Evolutionary conservation across 1,284 basidiomycete genomes (phyloP), one percentile per base, ranked within the genome.

Genomic region (Takashimella tepidaria): DNA sequence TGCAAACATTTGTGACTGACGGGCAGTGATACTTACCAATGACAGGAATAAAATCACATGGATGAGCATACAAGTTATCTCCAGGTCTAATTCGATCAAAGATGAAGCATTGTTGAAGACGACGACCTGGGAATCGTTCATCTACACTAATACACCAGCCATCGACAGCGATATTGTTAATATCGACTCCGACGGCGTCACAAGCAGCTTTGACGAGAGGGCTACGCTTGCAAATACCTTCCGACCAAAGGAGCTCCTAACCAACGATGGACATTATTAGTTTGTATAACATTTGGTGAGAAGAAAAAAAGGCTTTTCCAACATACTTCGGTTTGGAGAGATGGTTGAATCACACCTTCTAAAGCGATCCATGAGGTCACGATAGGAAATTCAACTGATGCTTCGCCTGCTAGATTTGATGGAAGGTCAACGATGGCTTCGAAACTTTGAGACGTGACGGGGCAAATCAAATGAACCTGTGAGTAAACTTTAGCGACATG

Each of bases 141-240:
- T 79, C 78, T 62, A 70, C 66, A 41, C 77, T 77, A 48, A 79
- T 74, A 45, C 71, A 74, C 78, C 78, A 79, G 43, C 76, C 70
- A 54, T 78, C 77, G 20, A 76, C 75, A 47, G 66, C 76, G 47
- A 77, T 65, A 53, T 69, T 56, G 49, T 70, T 58, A 31, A 72
- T 68, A 55, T 69, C 60, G 41, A 78, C 67, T 40, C 76, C 77
- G 41, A 79, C 68, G 3, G 75, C 76, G 1, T 69, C 67, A 52
- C 73, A 74, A 3, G 73, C 67, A 27, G 62, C 66, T 53, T 74
- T 68, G 49, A 79, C 71, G 47, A 67, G 61, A 11, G 69, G 55
- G 60, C 78, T 69, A 42, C 66, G 66, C 51, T 71, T 63, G 52
- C 77, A 76, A 41, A 74, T 64, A 42, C 74, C 66, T 61, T 79